Conservation (phyloP, 2,329 filamentous ascomycete species). For the Sporothrix dimorphospora region DNA sequence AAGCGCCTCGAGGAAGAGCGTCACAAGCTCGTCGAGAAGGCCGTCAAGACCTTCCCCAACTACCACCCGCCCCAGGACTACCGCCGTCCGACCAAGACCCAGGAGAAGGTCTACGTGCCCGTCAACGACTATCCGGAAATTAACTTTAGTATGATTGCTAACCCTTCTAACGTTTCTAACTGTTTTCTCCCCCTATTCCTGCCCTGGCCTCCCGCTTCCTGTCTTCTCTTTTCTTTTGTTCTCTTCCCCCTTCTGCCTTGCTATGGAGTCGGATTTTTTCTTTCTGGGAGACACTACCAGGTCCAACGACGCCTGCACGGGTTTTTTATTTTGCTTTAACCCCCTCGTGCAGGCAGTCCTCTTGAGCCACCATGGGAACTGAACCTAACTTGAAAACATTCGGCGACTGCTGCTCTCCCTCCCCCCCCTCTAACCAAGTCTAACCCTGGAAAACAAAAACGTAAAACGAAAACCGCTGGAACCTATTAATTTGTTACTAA, state of each 20-base stretch:
- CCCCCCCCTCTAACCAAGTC: conserved; percentile 32
- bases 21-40: conserved; percentile 97
- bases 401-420: conserved; percentile 17
- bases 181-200: conserved; percentile 40
- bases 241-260: background rate
- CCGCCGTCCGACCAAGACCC: conserved; percentile 97
- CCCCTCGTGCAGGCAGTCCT: conserved; percentile 37
- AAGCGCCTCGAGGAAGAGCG: conserved; percentile 98
- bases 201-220: too few relatives aligned
- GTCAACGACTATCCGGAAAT: conserved; percentile 99
- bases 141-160: conserved; percentile 99
- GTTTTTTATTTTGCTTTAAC: conserved; percentile 1
- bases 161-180: conserved; percentile 88
- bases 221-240: background rate
- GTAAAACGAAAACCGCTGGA: background rate
- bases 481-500: conserved; percentile 67
- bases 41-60: conserved; percentile 99
- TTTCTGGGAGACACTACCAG: conserved; percentile 41
- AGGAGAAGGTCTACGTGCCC: conserved; percentile 99
- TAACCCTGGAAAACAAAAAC: conserved; percentile 39
- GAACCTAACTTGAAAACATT: conserved; percentile 38
- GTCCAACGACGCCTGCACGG: conserved; percentile 39
- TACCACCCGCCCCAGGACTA: conserved; percentile 99
- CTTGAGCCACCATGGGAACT: conserved; percentile 36
- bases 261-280: conserved; percentile 22